Conservation (phyloP, 768 basidiomycete genomes). For the Naganishia vishniacii region DNA sequence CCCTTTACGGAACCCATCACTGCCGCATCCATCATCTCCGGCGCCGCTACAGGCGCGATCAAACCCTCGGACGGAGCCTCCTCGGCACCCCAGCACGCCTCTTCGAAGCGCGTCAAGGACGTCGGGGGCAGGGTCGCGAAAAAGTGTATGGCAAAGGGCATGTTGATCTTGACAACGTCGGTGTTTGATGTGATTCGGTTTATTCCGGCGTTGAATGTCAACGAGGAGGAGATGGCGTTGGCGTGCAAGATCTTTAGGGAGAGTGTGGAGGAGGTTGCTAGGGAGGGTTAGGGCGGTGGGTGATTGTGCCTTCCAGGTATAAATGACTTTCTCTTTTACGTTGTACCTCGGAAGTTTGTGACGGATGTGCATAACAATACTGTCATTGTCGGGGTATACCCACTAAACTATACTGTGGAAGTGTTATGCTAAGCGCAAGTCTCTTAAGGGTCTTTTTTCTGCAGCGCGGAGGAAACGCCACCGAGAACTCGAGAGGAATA, state of each 20-base stretch:
- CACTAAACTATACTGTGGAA: too few relatives aligned
- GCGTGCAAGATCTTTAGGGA: constrained; percentile 51
- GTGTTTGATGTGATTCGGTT: constrained; percentile 65
- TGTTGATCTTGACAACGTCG: constrained; percentile 83
- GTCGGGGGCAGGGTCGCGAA: constrained; percentile 67
- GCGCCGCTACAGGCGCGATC: constrained; percentile 52
- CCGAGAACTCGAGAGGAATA: too few relatives aligned
- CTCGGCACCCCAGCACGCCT: constrained; percentile 40
- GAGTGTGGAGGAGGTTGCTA: constrained; percentile 61
- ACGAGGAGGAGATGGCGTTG: constrained; percentile 65
- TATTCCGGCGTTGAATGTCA: constrained; percentile 84
- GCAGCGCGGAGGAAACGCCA: too few relatives aligned
- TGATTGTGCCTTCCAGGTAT: too few relatives aligned
- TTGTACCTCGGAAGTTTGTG: too few relatives aligned
- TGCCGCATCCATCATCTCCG: constrained; percentile 52
- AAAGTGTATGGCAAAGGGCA: constrained; percentile 75
- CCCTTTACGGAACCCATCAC: constrained; percentile 27
- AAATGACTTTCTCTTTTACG: too few relatives aligned
- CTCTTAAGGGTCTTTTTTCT: too few relatives aligned
- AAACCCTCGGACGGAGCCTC: constrained; percentile 22
- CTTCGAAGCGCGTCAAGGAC: constrained; percentile 49
- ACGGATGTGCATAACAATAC: too few relatives aligned
- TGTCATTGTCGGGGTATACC: too few relatives aligned
- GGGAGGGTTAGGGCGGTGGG: constrained; percentile 38
- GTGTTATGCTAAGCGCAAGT: too few relatives aligned